Base-by-base conservation (phyloP, 495 filamentous ascomycete genomes). In the Penicillium longicatenatum region DNA sequence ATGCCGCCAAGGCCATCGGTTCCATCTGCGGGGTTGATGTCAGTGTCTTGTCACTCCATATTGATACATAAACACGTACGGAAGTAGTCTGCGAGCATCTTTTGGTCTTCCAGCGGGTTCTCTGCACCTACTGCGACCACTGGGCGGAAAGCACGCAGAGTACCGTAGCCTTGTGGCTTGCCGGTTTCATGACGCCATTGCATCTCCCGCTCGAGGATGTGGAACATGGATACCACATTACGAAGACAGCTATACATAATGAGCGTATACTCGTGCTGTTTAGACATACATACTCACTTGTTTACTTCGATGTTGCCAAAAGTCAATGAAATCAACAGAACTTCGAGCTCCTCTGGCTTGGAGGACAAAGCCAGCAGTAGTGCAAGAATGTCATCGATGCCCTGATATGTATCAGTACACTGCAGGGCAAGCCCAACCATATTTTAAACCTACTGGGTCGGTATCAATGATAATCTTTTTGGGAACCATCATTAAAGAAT, bases 381-480 rank as follows among this genome's bases (percentile, higher is more conserved):
- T 8, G 91, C 95, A 39, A 97, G 79, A 49, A 95, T 81, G 79
- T 99, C 94, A 73, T 99, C 94, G 64, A 92, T 89, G 47, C 94
- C 94, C 91, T 86, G 29, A 37, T 39, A 7, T 29, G 33, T 6
- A n/a, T 50, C 12, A 57, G 54, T 49, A 50, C 49, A 26, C 20
- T 8, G 9, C 8, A 11, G 24, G 6, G 6, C 22, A 52, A 24
- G 20, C 4, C 31, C 20, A 19, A 30, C 41, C 16, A n/a, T n/a
- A n/a, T 9, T 12, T 0, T 20, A 0, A 19, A 63, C 75, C 20
- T 71, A 83, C 90, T 43, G 93, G 93, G 68, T 97, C 93, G 22
- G 93, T 97, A 64, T 98, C 93, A 51, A 98, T 93, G 60, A 98
- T 97, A 55, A 98, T 86, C 58, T 85, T 86, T 62, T 86, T 90